Evolutionary conservation across 2,329 filamentous ascomycete species (phyloP), one percentile per base, ranked within the genome.

Genomic region (Alternaria conjuncta): DNA sequence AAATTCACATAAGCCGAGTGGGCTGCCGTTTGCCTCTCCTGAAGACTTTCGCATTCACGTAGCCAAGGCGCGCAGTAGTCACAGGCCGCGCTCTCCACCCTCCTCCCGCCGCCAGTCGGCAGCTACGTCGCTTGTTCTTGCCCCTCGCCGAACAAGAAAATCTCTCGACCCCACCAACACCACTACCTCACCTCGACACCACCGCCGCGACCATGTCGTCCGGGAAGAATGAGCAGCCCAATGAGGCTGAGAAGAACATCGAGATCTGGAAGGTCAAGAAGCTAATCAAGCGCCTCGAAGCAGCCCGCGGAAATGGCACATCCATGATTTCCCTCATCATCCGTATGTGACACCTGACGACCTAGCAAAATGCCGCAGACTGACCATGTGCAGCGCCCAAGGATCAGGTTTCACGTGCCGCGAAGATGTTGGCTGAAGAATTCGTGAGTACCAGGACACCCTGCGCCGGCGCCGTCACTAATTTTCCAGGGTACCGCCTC

Each of bases 391-490:
- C 77, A 96, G 93, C 96, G 65, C 96, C 96, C 74, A 99, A 99
- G 89, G 94, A 97, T 83, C 96, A 99, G 85, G 89, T 99, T 69
- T 98, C 96, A 49, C 91, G 94, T 78, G 92, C 93, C 59, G 93
- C 96, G 65, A 98, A 98, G 88, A 99, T 99, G 96, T 92, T 99
- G 90, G 96, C 96, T 86, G 96, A 99, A 97, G 94, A 97, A 92
- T 97, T 96, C 80, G 93, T 96, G 88, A 72, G 92, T 84, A 60
- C 50, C 12, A 26, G 13, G 46, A 47, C 23, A 23, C n/a, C 26
- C 30, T 51, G 47, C 41, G 20, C 46, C 25, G 45, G 18, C 55
- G 20, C 21, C 7, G 12, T 11, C 44, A 50, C 57, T 73, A 69
- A 64, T 71, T 65, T 26, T 3, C 13, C 62, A 96, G 93, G 96